Evolutionary conservation across 2,329 filamentous ascomycete genomes (phyloP).

Genomic region (Exophiala spinifera): DNA sequence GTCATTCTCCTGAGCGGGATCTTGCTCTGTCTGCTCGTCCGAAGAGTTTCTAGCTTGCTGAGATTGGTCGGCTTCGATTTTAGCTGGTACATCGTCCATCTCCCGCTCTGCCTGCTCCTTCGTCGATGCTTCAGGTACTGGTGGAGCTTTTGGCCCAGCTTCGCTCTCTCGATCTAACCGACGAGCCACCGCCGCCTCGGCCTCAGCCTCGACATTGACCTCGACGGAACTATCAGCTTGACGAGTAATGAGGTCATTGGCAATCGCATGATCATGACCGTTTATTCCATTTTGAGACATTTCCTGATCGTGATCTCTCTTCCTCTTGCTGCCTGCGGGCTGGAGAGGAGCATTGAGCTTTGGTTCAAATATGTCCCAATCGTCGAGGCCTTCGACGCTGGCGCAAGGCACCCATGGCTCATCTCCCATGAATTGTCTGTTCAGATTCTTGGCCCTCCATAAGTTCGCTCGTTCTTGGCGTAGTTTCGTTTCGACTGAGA

Average conservation of each 20-base stretch:
- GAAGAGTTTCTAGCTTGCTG: not conserved
- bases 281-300: constrained; percentile 20
- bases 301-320: constrained; percentile 13
- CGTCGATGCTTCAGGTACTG: not conserved
- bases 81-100: not conserved
- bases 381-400: constrained; percentile 50
- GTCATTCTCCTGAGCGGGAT: not conserved
- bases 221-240: not conserved
- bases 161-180: not conserved
- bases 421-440: constrained; percentile 59
- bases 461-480: constrained; percentile 56
- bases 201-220: not conserved
- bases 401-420: constrained; percentile 58
- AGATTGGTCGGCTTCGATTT: constrained; percentile 14
- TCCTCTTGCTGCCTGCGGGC: constrained; percentile 21
- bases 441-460: constrained; percentile 56
- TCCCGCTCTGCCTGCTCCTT: not conserved
- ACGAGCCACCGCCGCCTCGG: too few species aligned
- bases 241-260: not conserved
- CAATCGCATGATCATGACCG: constrained; percentile 11
- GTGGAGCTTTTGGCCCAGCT: not conserved
- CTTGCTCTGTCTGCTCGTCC: not conserved
- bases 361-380: constrained; percentile 48
- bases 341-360: constrained; percentile 22
- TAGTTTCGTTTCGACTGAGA: constrained; percentile 55